phyloP scores from a whole-genome alignment of 2,329 filamentous ascomycete genomes.

The Colletotrichum salicis region DNA sequence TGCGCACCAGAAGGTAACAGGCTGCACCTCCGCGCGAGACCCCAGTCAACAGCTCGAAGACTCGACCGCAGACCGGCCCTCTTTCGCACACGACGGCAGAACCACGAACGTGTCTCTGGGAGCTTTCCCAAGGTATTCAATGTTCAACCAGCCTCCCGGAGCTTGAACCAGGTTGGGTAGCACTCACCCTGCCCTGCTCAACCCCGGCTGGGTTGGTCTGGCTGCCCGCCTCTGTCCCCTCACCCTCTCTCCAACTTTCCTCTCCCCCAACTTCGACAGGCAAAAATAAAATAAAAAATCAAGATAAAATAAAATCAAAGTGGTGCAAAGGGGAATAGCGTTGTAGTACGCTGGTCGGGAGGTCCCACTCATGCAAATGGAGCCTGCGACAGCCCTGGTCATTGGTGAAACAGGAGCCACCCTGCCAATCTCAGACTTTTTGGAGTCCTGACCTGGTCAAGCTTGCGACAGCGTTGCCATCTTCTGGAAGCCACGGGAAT shows the following conservation, averaged over 20 bases:
- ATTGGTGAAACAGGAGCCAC: slow-evolving; percentile 63
- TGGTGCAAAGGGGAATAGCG: slow-evolving; percentile 28
- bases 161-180: slow-evolving; percentile 31
- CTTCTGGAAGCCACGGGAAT: slow-evolving; percentile 55
- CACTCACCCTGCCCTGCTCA: slow-evolving; percentile 23
- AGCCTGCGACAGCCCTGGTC: slow-evolving; percentile 50
- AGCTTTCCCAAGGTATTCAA: slow-evolving; percentile 16
- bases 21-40: neutral
- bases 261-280: slow-evolving; percentile 17
- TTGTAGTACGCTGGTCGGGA: neutral
- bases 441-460: slow-evolving; percentile 54
- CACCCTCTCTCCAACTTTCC: slow-evolving; percentile 23
- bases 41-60: slow-evolving; percentile 6
- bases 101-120: slow-evolving; percentile 20
- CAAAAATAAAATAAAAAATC: neutral
- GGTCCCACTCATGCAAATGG: slow-evolving; percentile 31
- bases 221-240: slow-evolving; percentile 17
- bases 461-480: slow-evolving; percentile 55
- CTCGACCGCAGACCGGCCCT: neutral
- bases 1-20: neutral
- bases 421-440: slow-evolving; percentile 58
- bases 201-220: slow-evolving; percentile 12
- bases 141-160: slow-evolving; percentile 31
- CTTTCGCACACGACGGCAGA: slow-evolving; percentile 13
- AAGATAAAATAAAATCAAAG: neutral